These are phyloP conservation scores for Phoma sp. DNA, from an alignment of 2,329 filamentous ascomycete species.

Conservation along the genomic window DNA sequence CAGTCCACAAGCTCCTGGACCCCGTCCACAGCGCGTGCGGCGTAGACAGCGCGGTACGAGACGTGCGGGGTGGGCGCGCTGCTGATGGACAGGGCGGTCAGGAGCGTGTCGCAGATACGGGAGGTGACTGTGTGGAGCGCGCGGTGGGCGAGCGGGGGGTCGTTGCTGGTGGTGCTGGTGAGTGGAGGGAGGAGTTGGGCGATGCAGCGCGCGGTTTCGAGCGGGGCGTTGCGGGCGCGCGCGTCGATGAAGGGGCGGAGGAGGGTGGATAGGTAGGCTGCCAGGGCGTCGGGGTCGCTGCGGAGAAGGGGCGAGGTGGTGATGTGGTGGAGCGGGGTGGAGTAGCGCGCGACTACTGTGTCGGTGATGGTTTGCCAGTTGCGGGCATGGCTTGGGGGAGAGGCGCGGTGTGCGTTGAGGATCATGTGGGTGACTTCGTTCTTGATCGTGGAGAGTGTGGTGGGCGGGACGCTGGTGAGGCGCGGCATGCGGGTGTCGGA, in stretches of 20 bases:
- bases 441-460: conserved; percentile 47
- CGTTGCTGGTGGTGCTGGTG: conserved; percentile 17
- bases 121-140: conserved; percentile 39
- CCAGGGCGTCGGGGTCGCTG: conserved; percentile 26
- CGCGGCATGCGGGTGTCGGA: conserved; percentile 46
- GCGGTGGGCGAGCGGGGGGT: conserved; percentile 35
- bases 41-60: conserved; percentile 2
- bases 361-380: conserved; percentile 74
- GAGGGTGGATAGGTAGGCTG: conserved; percentile 32
- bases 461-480: conserved; percentile 42
- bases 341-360: conserved; percentile 68
- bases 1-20: conserved; percentile 54
- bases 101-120: conserved; percentile 44
- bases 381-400: neutral
- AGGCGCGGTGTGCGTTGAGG: conserved; percentile 29
- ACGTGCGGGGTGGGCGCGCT: conserved; percentile 15
- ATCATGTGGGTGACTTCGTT: conserved; percentile 55
- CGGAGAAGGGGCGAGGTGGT: conserved; percentile 22
- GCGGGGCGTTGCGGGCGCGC: conserved; percentile 41
- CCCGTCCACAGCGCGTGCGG: conserved; percentile 35
- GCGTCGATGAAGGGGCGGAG: conserved; percentile 48
- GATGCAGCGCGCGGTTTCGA: conserved; percentile 56
- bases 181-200: conserved; percentile 48
- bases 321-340: conserved; percentile 57
- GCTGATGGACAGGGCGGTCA: conserved; percentile 27